Evolutionary conservation across 106 monocot genomes (phyloP).

Genomic region (Ottelia alismoides): DNA sequence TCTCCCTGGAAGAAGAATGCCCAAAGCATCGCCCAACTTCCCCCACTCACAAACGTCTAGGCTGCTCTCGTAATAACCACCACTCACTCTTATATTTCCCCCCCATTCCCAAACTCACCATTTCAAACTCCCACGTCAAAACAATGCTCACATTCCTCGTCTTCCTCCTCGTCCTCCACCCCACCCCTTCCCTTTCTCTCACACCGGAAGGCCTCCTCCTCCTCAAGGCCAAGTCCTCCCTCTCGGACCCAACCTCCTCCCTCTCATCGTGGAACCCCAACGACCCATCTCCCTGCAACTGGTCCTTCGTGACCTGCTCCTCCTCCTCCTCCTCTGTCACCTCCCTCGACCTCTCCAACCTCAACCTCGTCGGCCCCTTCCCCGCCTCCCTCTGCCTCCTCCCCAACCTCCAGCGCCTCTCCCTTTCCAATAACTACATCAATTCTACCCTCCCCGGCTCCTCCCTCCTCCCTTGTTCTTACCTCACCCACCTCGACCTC

Average conservation of each 20-base stretch:
- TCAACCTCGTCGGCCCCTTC: constrained; percentile 6
- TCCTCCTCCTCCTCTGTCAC: constrained; percentile 1
- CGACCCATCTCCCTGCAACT: constrained; percentile 9
- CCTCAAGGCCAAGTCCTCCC: neutral
- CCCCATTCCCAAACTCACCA: no score
- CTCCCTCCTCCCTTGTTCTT: constrained; percentile 5
- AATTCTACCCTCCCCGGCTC: constrained; percentile 3
- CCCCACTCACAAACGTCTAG: no score
- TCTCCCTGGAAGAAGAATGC: no score
- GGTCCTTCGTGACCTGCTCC: constrained; percentile 4
- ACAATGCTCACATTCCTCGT: no score
- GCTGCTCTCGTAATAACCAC: no score
- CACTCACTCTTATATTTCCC: no score
- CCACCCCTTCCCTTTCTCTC: neutral
- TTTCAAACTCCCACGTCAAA: no score
- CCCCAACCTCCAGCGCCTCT: constrained; percentile 7
- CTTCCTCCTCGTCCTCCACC: neutral
- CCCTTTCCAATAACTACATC: constrained; percentile 5
- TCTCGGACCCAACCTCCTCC: neutral
- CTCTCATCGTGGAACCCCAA: constrained; percentile 6
- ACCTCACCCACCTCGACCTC: constrained; percentile 10
- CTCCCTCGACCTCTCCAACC: constrained; percentile 1
- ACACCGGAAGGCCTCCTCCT: constrained; percentile 10
- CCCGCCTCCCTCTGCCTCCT: constrained; percentile 8
- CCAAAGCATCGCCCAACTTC: no score